Percentiles rank a stretch among this genome's conserved stretches.
Conservation (phyloP, 257 asterid genomes). For the Scutellaria minor region DNA sequence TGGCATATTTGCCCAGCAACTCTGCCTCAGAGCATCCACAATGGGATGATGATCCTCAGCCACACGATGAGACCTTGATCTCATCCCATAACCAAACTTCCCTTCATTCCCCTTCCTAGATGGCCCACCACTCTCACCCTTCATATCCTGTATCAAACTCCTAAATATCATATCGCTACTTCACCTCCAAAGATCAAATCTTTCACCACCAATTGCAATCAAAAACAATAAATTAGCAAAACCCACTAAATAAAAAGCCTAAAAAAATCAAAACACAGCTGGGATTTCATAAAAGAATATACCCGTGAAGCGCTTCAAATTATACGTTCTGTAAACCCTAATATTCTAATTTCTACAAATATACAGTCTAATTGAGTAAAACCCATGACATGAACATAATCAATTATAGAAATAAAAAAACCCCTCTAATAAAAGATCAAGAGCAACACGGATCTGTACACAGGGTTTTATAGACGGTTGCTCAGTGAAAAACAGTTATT, state of each 20-base stretch:
- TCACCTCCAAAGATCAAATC: not conserved
- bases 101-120: constrained; percentile 52
- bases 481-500: too few relatives aligned
- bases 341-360: constrained; percentile 30
- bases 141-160: constrained; percentile 62
- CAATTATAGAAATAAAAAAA: not conserved
- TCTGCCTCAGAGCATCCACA: constrained; percentile 82
- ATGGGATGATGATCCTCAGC: constrained; percentile 52
- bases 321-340: constrained; percentile 3
- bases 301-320: not conserved
- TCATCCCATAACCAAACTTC: constrained; percentile 50
- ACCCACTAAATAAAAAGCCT: constrained; percentile 14
- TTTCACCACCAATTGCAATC: not conserved
- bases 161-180: constrained; percentile 49
- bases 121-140: constrained; percentile 58
- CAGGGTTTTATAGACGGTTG: too few relatives aligned
- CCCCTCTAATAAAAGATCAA: constrained; percentile 14
- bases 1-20: constrained; percentile 95
- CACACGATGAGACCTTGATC: constrained; percentile 63
- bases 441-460: constrained; percentile 46
- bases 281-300: not conserved
- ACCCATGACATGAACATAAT: constrained; percentile 28
- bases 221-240: not conserved
- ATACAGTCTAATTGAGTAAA: constrained; percentile 21
- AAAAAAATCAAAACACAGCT: constrained; percentile 12